Base-by-base conservation (phyloP, 805 yeast genomes). In the Pichia membranifaciens region DNA sequence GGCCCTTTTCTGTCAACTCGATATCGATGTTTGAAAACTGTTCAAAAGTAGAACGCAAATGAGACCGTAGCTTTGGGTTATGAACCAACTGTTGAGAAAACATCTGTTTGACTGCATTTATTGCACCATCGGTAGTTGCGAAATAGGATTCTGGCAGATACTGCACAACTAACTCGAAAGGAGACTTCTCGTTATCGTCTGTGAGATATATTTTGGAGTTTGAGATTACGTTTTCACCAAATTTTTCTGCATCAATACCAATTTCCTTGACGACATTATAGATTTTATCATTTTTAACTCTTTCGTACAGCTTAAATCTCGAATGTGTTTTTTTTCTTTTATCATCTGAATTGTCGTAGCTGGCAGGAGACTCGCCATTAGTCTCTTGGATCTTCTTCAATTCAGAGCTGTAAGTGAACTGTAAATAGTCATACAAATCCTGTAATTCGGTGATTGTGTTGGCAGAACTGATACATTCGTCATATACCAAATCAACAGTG, bases 401-500 rank as follows among this genome's bases (percentile, higher is more conserved):
- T 52, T 78, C 76, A 2, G 72, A 65, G n/a, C 87, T 75, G 57
- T 81, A 84, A 1, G 75, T 71, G 68, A 90, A 93, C 55, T 81
- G 83, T 47, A 93, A 62, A 62, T 84, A 90, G 52, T 90, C 96
- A 57, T 82, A 80, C 32, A 88, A 69, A 68, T 93, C 99, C 65
- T 91, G 97, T 47, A 84, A 74, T 50, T 87, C 95, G 4, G 84
- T 84, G 64, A 87, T 77, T 4, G 83, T 70, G 39, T 73, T 76
- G 22, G 88, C 81, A 16, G 70, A 64, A 22, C 64, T 50, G 41
- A 84, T 72, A 49, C 76, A 77, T 44, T 79, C 84, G 31, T 74
- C 76, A 44, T 75, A 72, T 18, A 79, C 67, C 22, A 76, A 70
- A 61, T 87, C 95, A 43, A 74, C 75, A 10, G 75, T 62, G n/a